phyloP scores from a whole-genome alignment of 2,329 filamentous ascomycete species.

The Trichoderma citrinoviride region DNA sequence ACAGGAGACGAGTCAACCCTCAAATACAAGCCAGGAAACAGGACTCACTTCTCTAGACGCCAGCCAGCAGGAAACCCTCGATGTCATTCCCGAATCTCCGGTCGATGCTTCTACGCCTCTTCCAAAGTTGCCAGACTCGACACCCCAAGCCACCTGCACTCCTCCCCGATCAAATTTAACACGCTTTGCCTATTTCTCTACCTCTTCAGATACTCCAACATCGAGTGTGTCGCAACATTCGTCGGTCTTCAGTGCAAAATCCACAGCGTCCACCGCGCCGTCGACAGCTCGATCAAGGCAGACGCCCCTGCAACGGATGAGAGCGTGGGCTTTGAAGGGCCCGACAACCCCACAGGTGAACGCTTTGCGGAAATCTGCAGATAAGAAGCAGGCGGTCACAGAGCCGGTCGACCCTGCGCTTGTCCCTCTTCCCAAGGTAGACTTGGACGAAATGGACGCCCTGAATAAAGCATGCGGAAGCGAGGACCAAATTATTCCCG shows the following conservation, averaged over 20 bases:
- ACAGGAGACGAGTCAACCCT: conserved; percentile 16
- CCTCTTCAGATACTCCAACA: conserved; percentile 34
- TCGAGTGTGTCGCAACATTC: conserved; percentile 37
- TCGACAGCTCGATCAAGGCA: conserved; percentile 45
- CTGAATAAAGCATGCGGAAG: conserved; percentile 50
- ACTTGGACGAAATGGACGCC: conserved; percentile 52
- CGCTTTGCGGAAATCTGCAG: conserved; percentile 30
- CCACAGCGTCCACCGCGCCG: conserved; percentile 39
- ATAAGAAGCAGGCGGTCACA: conserved; percentile 33
- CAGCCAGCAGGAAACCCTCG: conserved; percentile 28
- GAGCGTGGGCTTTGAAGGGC: conserved; percentile 41
- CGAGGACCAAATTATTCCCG: conserved; percentile 56
- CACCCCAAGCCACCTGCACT: conserved; percentile 29
- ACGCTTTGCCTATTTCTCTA: conserved; percentile 38
- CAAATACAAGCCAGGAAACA: conserved; percentile 21
- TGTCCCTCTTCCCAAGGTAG: conserved; percentile 54
- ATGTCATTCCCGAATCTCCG: conserved; percentile 27
- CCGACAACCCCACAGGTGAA: conserved; percentile 32
- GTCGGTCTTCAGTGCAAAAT: conserved; percentile 37
- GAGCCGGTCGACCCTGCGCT: conserved; percentile 53
- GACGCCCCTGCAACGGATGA: conserved; percentile 55
- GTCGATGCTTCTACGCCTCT: conserved; percentile 33
- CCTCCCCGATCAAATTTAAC: conserved; percentile 34
- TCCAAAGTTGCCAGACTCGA: conserved; percentile 27
- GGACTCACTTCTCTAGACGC: conserved; percentile 20